These are phyloP conservation scores for Lactarius akahatsu DNA, from an alignment of 768 basidiomycete genomes.

Conservation along the genomic window DNA sequence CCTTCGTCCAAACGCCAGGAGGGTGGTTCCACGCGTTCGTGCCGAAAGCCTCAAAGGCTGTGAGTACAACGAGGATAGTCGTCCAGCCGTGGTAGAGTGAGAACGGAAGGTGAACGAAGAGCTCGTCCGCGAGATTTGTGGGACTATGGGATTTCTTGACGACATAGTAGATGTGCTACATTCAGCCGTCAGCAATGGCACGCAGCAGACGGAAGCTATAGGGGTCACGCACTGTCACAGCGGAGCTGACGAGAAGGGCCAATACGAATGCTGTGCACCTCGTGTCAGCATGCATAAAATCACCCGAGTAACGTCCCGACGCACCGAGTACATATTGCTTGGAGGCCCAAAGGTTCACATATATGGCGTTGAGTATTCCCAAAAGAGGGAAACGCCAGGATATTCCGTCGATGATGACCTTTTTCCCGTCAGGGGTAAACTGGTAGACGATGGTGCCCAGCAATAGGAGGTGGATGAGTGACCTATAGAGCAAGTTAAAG, in stretches of 20 bases:
- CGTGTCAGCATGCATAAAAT: conserved; percentile 4
- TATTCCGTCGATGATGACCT: conserved; percentile 79
- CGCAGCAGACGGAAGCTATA: conserved; percentile 32
- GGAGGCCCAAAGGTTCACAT: conserved; percentile 82
- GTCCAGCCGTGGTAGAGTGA: conserved; percentile 95
- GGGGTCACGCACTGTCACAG: conserved; percentile 45
- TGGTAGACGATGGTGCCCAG: conserved; percentile 91
- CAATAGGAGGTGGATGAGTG: conserved; percentile 85
- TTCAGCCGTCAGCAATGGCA: conserved; percentile 33
- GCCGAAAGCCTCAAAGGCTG: conserved; percentile 88
- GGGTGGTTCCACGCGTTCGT: conserved; percentile 60
- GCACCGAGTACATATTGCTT: conserved; percentile 69
- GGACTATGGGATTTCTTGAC: conserved; percentile 84
- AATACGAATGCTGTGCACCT: conserved; percentile 72
- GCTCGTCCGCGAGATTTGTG: conserved; percentile 66
- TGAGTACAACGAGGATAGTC: conserved; percentile 77
- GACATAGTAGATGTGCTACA: conserved; percentile 88
- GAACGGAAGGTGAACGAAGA: conserved; percentile 95
- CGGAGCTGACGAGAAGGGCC: conserved; percentile 80
- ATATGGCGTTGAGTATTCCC: conserved; percentile 82
- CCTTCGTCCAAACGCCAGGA: conserved; percentile 88
- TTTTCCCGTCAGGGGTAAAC: conserved; percentile 76
- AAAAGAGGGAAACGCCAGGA: conserved; percentile 91
- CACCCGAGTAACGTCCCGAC: conserved; percentile 18
- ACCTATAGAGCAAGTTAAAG: conserved; percentile 46